Percentiles rank a stretch among this genome's conserved stretches.
These are phyloP conservation scores for Pelargonium myrrhifolium DNA, from an alignment of 441 rosid genomes.

Conservation along the genomic window DNA sequence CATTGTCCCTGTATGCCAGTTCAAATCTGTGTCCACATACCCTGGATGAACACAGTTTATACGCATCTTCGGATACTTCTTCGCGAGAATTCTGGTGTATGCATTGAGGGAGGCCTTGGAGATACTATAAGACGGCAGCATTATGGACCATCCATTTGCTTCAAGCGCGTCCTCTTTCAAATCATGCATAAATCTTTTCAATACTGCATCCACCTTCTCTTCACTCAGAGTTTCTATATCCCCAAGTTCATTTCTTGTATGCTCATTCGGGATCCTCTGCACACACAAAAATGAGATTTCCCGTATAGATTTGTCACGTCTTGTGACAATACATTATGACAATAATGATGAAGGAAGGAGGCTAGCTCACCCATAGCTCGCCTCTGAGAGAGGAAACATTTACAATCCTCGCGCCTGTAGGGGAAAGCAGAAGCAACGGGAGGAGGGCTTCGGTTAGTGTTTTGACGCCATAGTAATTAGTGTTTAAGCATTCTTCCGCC, in stretches of 20 bases:
- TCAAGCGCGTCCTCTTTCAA: constrained; percentile 32
- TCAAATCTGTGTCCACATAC: constrained; percentile 29
- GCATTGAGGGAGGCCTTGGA: constrained; percentile 50
- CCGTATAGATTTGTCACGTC: background rate
- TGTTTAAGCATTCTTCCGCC: constrained; percentile 44
- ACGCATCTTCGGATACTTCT: constrained; percentile 33
- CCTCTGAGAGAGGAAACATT: constrained; percentile 42
- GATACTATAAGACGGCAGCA: constrained; percentile 48
- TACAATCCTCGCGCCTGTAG: constrained; percentile 43
- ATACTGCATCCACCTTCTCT: constrained; percentile 32
- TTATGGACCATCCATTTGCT: constrained; percentile 44
- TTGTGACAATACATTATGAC: too few relatives aligned
- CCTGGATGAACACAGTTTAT: constrained; percentile 46
- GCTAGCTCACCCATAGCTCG: constrained; percentile 36
- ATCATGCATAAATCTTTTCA: constrained; percentile 35
- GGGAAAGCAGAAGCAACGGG: constrained; percentile 37
- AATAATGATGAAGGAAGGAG: background rate
- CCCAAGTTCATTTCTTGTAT: constrained; percentile 33
- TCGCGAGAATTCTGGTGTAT: constrained; percentile 47
- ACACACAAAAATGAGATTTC: background rate
- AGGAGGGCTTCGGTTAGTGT: constrained; percentile 40
- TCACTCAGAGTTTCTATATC: constrained; percentile 32
- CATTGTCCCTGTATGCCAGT: constrained; percentile 40
- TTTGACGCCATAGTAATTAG: constrained; percentile 40
- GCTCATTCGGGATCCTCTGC: constrained; percentile 37